Evolutionary conservation across 2,329 filamentous ascomycete species (phyloP), one percentile per base, ranked within the genome.

Genomic region (Conoideocrella luteorostrata): DNA sequence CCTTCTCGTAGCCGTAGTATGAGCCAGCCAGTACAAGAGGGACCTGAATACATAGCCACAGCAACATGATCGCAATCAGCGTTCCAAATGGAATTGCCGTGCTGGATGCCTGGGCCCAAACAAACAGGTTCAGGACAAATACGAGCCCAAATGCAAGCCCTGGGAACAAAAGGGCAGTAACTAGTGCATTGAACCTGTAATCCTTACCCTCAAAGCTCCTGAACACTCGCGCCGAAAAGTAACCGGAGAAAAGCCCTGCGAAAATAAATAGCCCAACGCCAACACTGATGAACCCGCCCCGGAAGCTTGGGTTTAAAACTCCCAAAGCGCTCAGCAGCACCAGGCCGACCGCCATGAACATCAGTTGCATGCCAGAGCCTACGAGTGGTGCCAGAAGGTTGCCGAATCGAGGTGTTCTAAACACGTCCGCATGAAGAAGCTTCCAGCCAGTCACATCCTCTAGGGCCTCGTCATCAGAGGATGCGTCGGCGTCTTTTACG

Each of bases 361-460:
- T 71, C 2, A 95, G 74, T 65, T 95, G 88, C 73, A 86, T 88
- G 33, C 88, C 88, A 1, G 88, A 94, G 3, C 89, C 89, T 17
- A 94, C 73, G 7, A 95, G 68, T 1, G 88, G 88, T 0, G 88
- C 87, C 30, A 95, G 72, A 2, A 95, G 70, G 41, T 80, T 77
- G 22, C 86, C 86, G 50, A 80, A 77, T 3, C 71, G 63, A 1
- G 88, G 88, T 21, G 82, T 71, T 37, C 88, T 78, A 68, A 95
- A 95, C 4, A 94, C 86, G 61, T 95, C 88, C n/a, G 78, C 86
- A 56, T 94, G 87, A 3, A 95, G 72, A 13, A 93, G 70, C 62
- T 95, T 95, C 88, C 88, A 95, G 40, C 88, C 88, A 2, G 86
- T 87, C 22, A 86, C 75, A 53, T 95, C 88, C 56, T 95, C 88